Base-by-base conservation (phyloP, 768 basidiomycete species). In the Gelatoporia subvermispora region DNA sequence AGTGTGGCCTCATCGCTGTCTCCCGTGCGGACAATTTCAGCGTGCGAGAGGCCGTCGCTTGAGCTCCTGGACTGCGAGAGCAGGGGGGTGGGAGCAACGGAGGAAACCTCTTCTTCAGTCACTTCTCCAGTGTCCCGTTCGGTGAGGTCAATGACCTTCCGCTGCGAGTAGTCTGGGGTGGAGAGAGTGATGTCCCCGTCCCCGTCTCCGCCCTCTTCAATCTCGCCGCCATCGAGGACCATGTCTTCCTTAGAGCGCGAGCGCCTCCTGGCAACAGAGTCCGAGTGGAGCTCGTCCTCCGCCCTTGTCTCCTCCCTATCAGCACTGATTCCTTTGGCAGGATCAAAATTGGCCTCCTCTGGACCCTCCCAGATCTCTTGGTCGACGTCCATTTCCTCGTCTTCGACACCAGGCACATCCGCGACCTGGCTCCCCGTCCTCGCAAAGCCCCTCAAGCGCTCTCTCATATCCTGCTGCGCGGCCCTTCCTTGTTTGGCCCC, bases 391-490 rank as follows among this genome's bases (percentile, higher is more conserved):
- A 52, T 53, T 36, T 55, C 51, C 28, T 54, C 56, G n/a, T 57
- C 60, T 36, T 49, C 53, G 7, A 13, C 28, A 13, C 7, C 28
- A 31, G 28, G 28, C 35, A 16, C 56, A 16, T 50, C 59, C 22
- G 53, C 57, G 50, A 16, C 47, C 38, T 68, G 72, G 51, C 71
- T 74, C 35, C 79, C 80, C 31, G 60, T 61, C 53, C 79, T 70
- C 10, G 82, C 74, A 66, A 82, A 88, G 10, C 65, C 73, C 38
- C 66, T 72, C 48, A 89, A 58, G 43, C 64, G 73, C 43, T 65
- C 70, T 47, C 76, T 70, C 44, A 87, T 63, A 25, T 60, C 68
- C 50, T 66, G 60, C 50, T 54, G 61, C 37, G 60, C 58, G n/a
- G 3, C 42, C 25, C 24, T 52, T 15, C 60, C 63, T 31, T 31